A percentile compares a stretch with the other conserved stretches of the same genome.
Evolutionary conservation across 2,329 filamentous ascomycete species (phyloP).

Genomic region (Onygenales sp.): DNA sequence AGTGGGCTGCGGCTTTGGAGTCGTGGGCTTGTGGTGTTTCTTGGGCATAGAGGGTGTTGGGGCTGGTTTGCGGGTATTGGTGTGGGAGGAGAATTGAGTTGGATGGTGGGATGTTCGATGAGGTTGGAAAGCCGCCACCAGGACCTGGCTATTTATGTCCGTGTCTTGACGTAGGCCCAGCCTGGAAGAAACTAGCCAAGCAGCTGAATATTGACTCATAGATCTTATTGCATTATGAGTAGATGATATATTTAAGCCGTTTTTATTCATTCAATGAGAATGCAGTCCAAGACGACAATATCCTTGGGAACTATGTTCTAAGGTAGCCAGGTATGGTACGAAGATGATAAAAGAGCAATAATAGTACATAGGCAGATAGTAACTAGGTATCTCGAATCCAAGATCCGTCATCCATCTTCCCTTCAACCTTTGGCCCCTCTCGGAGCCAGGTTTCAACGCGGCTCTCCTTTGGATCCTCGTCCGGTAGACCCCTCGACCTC

Average conservation of each 20-base stretch:
- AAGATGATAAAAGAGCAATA: background rate
- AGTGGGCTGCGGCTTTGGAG: slow-evolving; percentile 31
- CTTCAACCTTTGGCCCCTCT: slow-evolving; percentile 45
- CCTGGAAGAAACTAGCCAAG: too few relatives aligned
- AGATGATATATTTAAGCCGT: too few relatives aligned
- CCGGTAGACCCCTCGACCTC: slow-evolving; percentile 59
- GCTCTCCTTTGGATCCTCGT: slow-evolving; percentile 68
- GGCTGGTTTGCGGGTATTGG: background rate
- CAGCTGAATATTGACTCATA: too few relatives aligned
- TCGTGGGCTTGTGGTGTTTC: slow-evolving; percentile 32
- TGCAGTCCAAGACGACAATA: too few relatives aligned
- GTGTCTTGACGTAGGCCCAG: too few relatives aligned
- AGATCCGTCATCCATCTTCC: slow-evolving; percentile 52
- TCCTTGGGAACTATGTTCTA: too few relatives aligned
- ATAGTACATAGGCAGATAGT: background rate
- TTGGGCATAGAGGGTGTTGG: slow-evolving; percentile 34
- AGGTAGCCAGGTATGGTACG: too few relatives aligned
- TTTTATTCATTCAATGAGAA: too few relatives aligned
- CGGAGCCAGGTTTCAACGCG: slow-evolving; percentile 71
- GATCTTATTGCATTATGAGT: too few relatives aligned
- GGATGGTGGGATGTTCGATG: background rate
- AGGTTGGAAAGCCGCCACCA: background rate
- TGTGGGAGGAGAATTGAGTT: slow-evolving; percentile 1
- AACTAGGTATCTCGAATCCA: slow-evolving; percentile 48
- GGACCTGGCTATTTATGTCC: too few relatives aligned